Conservation (phyloP, 768 basidiomycete species). For the Flagelloscypha sp. region DNA sequence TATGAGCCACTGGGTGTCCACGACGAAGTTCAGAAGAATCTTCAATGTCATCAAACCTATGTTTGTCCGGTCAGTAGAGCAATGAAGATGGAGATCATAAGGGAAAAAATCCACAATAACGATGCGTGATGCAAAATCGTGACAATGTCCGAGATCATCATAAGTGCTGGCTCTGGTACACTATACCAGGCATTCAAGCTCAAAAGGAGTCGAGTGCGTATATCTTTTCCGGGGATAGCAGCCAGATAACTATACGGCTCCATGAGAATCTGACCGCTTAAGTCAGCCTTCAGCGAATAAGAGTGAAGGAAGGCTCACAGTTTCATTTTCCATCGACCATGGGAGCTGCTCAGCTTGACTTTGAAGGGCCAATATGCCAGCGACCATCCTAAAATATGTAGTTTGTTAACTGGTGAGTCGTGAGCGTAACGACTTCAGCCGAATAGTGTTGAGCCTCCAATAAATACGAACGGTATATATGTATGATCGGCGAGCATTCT, state of each 20-base stretch:
- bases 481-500: too few species aligned
- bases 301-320: too few species aligned
- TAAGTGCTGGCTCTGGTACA: constrained; percentile 66
- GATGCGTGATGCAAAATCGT: constrained; percentile 94
- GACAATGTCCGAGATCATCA: constrained; percentile 71
- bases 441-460: too few species aligned
- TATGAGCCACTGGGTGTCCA: constrained; percentile 86
- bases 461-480: too few species aligned
- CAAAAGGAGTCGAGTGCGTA: constrained; percentile 77
- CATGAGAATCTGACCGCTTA: constrained; percentile 55
- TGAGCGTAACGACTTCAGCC: too few species aligned
- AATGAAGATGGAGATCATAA: too few species aligned
- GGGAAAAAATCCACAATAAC: constrained; percentile 55
- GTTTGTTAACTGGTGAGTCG: too few species aligned
- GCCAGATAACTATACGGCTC: constrained; percentile 86
- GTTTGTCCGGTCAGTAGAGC: constrained; percentile 1
- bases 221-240: constrained; percentile 86
- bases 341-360: too few species aligned
- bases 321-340: too few species aligned
- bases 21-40: constrained; percentile 82
- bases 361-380: too few species aligned
- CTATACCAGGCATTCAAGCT: constrained; percentile 92
- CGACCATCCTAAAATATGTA: too few species aligned
- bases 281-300: too few species aligned
- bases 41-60: constrained; percentile 90